Evolutionary conservation across 495 filamentous ascomycete species (phyloP), one percentile per base, ranked within the genome.

Genomic region (Aspergillus olivimuriae): DNA sequence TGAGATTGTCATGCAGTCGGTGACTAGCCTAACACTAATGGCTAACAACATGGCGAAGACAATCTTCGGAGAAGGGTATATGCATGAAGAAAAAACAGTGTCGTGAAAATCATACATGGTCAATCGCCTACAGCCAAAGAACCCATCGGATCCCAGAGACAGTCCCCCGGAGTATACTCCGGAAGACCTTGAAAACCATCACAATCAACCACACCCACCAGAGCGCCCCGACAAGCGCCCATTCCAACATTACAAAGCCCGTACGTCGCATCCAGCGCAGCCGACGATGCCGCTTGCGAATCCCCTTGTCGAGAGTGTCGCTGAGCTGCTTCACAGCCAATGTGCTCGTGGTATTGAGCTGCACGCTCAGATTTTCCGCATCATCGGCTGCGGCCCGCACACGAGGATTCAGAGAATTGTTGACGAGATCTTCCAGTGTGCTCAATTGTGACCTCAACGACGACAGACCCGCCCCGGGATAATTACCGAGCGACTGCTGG

Each of bases 121-220:
- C 2, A 20, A 40, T 30, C 23, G 16, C 22, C 52, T 36, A 72
- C 20, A 94, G 57, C 86, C 86, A 94, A 42, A 95, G 62, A 55
- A 94, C 63, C 89, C 89, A 95, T 52, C 75, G 64, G 11, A 83
- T 63, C 32, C 72, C 73, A 20, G 74, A 66, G 3, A 81, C 59
- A 6, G 77, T 53, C 3, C 78, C 83, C 30, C 71, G 72, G 20
- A 82, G 70, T 10, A 80, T 50, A 14, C 81, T 80, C 21, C 81
- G 65, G 1, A 83, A 50, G 16, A 87, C 45, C 44, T 84, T 72
- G 39, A 81, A 69, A 10, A 81, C 71, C 72, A 87, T 81, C 14
- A 90, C 86, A 34, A 88, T 66, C 40, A 87, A 70, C 86, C 86
- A 91, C 8, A 87, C 82, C 60, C 82, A 85, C 86, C 86, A 91